Evolutionary conservation across 371 early-diverging fungal genomes (phyloP), one percentile per base, ranked within the genome.

Genomic region (Choanephora cucurbitarum): DNA sequence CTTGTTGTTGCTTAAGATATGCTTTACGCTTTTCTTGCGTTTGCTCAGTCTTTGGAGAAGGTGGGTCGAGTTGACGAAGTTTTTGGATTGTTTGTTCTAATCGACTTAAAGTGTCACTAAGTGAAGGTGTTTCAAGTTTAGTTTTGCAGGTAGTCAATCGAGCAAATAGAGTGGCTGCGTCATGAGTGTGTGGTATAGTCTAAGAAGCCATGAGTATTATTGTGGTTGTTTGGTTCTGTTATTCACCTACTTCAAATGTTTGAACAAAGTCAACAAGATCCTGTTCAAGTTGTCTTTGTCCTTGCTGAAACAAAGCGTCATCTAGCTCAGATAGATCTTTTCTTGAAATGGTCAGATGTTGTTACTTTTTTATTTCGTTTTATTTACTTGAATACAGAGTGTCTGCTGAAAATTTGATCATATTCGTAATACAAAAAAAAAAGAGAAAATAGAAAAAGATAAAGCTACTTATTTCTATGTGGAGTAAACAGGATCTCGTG

Each of bases 201-300:
- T 31, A 47, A 24, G 48, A n/a, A n/a, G 44, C 46, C 51, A 31
- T 31, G 18, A 2, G 8, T 24, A 18, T 18, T 42, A 6, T 31
- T 18, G 9, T 21, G 1, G 3, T 5, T 39, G 2, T n/a, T n/a
- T n/a, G n/a, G n/a, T n/a, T n/a, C n/a, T n/a, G 24, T 3, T 19
- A 21, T 24, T 10, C 15, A 15, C 31, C 6, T 47, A 46, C 60
- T 17, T 64, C 59, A 33, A 64, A 64, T 4, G 44, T 18, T 13
- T 64, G 44, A 31, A 57, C 55, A 51, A 64, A 64, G 14, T 31
- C 23, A n/a, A 44, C 32, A 14, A 58, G n/a, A 21, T 64, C 58
- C 18, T 37, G 10, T 8, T 34, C 7, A 1, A 64, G 34, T 4
- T 17, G 31, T 24, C 23, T 9, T 50, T 64, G 64, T 19, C 49